Conservation (phyloP, 345 rosid species). For the Salix caprea region DNA sequence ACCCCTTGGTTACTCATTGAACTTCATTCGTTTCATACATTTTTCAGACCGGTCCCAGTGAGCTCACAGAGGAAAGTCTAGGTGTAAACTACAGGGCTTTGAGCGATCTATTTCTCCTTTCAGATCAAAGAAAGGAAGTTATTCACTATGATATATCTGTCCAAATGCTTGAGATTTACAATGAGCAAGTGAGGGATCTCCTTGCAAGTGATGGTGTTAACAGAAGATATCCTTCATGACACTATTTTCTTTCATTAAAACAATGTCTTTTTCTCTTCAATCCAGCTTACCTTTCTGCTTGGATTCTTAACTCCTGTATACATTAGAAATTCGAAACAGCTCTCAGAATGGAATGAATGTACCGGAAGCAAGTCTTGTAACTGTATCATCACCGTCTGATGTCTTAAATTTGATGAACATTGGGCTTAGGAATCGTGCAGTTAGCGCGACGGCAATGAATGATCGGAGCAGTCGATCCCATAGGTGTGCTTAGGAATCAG, state of each 20-base stretch:
- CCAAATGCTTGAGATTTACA: constrained; percentile 35
- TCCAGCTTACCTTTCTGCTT: background rate
- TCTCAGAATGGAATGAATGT: constrained; percentile 35
- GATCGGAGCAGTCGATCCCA: constrained; percentile 36
- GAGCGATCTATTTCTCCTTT: constrained; percentile 29
- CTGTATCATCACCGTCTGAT: constrained; percentile 27
- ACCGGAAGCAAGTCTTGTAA: constrained; percentile 24
- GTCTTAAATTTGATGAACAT: constrained; percentile 28
- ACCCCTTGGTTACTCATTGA: background rate
- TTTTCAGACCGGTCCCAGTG: constrained; percentile 31
- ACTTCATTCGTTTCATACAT: constrained; percentile 3
- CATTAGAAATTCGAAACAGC: constrained; percentile 34
- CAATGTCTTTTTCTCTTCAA: constrained; percentile 9
- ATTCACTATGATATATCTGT: constrained; percentile 26
- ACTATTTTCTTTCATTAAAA: constrained; percentile 1
- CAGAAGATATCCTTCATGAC: constrained; percentile 31
- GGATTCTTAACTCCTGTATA: constrained; percentile 24
- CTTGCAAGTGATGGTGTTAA: constrained; percentile 18
- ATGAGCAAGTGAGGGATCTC: constrained; percentile 35
- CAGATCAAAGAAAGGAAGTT: constrained; percentile 29
- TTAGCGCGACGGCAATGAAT: constrained; percentile 31
- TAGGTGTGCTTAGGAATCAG: constrained; percentile 7
- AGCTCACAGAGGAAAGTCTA: constrained; percentile 25
- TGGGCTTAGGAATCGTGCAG: constrained; percentile 31
- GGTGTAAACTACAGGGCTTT: constrained; percentile 39